Percentiles rank a stretch among this genome's conserved stretches.
These are phyloP conservation scores for Hemisphaericaspora subhashii DNA, from an alignment of 1,139 yeast genomes.

Conservation along the genomic window DNA sequence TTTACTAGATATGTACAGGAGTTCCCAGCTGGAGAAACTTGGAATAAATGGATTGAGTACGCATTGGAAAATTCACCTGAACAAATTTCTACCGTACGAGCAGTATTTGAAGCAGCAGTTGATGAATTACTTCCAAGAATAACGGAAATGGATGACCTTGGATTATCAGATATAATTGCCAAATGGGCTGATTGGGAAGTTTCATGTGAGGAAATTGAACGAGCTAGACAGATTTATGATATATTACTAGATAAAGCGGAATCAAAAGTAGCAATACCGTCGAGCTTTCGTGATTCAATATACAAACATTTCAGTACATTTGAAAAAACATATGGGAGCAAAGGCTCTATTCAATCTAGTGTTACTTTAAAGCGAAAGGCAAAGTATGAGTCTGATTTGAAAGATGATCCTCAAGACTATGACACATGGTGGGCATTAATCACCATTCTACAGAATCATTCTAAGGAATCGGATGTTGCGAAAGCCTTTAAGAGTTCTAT, in stretches of 20 bases:
- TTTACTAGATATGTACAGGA: conserved; percentile 56
- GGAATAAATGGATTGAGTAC: conserved; percentile 54
- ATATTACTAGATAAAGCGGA: conserved; percentile 40
- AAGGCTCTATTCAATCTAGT: conserved; percentile 52
- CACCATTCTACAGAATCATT: conserved; percentile 35
- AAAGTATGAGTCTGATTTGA: conserved; percentile 31
- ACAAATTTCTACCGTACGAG: conserved; percentile 37
- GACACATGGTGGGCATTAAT: conserved; percentile 83
- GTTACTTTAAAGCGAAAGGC: conserved; percentile 54
- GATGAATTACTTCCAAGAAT: conserved; percentile 45
- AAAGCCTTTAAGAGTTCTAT: conserved; percentile 49
- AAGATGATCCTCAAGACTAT: conserved; percentile 54
- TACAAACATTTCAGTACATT: conserved; percentile 54
- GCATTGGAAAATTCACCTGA: conserved; percentile 23
- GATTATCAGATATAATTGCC: conserved; percentile 29
- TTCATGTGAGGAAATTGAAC: conserved; percentile 57
- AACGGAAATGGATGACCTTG: conserved; percentile 17
- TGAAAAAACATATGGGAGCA: conserved; percentile 65
- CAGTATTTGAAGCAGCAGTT: conserved; percentile 66
- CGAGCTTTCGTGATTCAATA: conserved; percentile 38
- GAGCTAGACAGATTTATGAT: conserved; percentile 64
- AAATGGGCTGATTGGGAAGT: conserved; percentile 78
- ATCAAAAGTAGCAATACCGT: conserved; percentile 33
- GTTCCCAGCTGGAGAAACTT: conserved; percentile 55
- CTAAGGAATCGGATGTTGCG: conserved; percentile 15